These are phyloP conservation scores for Tetradesmus lagerheimii DNA, from an alignment of 139 green algal species.

Conservation along the genomic window DNA sequence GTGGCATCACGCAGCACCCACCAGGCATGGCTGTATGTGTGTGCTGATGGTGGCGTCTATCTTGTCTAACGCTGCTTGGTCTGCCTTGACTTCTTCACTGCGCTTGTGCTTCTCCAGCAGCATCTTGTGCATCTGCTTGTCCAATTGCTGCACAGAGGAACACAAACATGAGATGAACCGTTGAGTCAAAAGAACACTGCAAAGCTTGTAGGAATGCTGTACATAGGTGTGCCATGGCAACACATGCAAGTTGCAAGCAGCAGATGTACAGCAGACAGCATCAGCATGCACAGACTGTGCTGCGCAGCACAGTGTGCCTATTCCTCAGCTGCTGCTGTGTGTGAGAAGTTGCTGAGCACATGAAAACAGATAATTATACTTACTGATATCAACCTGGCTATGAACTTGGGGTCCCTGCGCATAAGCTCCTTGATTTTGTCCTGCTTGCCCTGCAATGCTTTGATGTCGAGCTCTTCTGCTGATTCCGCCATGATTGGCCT, in stretches of 20 bases:
- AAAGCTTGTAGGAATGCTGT: background rate
- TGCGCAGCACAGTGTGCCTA: background rate
- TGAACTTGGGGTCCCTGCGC: slow-evolving; percentile 44
- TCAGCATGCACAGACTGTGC: background rate
- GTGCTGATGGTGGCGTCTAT: slow-evolving; percentile 53
- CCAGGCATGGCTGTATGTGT: slow-evolving; percentile 58
- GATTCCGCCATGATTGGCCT: background rate
- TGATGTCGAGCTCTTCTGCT: slow-evolving; percentile 38
- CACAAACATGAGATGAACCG: background rate
- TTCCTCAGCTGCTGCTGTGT: too few species aligned
- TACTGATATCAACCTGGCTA: slow-evolving; percentile 39
- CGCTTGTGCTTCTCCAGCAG: slow-evolving; percentile 50
- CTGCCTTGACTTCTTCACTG: slow-evolving; percentile 35
- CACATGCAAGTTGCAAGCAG: background rate
- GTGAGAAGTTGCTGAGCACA: too few species aligned
- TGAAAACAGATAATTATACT: background rate
- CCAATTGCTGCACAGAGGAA: slow-evolving; percentile 36
- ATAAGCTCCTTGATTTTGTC: slow-evolving; percentile 51
- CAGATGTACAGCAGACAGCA: background rate
- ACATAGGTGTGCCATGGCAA: background rate
- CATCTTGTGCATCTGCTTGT: slow-evolving; percentile 58
- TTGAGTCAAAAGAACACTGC: background rate
- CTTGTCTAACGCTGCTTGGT: slow-evolving; percentile 1
- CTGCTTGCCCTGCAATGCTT: slow-evolving; percentile 6
- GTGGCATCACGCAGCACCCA: slow-evolving; percentile 11